phyloP scores from a whole-genome alignment of 371 early-diverging fungal genomes.

The Apophysomyces ossiformis region DNA sequence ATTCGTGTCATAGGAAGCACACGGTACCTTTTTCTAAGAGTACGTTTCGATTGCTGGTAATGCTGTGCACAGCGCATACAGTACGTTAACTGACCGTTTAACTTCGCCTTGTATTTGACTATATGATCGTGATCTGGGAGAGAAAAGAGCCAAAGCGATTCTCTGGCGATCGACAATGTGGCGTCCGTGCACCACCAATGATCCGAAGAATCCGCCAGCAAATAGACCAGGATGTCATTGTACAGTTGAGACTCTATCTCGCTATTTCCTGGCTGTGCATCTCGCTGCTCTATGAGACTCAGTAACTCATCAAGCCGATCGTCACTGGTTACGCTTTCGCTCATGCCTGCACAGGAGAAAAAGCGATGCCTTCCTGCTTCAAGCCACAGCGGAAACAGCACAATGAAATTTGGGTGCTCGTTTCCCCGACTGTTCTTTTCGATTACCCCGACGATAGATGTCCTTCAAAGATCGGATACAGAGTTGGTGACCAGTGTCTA shows the following conservation, averaged over 20 bases:
- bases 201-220: slow-evolving; percentile 27
- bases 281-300: slow-evolving; percentile 21
- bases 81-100: slow-evolving; percentile 30
- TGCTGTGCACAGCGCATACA: slow-evolving; percentile 37
- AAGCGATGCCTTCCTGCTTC: neutral
- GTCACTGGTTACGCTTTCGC: neutral
- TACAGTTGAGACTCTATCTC: slow-evolving; percentile 44
- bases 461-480: too few relatives aligned
- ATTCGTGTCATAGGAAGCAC: too few relatives aligned
- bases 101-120: slow-evolving; percentile 40
- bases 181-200: slow-evolving; percentile 53
- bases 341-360: slow-evolving; percentile 9
- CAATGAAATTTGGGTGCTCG: neutral
- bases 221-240: slow-evolving; percentile 39
- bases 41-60: slow-evolving; percentile 40
- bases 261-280: slow-evolving; percentile 22
- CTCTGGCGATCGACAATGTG: slow-evolving; percentile 36
- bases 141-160: slow-evolving; percentile 54
- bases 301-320: slow-evolving; percentile 19
- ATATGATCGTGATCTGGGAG: slow-evolving; percentile 49
- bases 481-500: too few relatives aligned
- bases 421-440: too few relatives aligned
- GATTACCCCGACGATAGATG: too few relatives aligned
- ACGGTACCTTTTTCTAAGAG: slow-evolving; percentile 29
- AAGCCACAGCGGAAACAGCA: slow-evolving; percentile 4